These are phyloP conservation scores for Dactylonectria macrodidyma DNA, from an alignment of 2,329 filamentous ascomycete genomes.

Conservation along the genomic window DNA sequence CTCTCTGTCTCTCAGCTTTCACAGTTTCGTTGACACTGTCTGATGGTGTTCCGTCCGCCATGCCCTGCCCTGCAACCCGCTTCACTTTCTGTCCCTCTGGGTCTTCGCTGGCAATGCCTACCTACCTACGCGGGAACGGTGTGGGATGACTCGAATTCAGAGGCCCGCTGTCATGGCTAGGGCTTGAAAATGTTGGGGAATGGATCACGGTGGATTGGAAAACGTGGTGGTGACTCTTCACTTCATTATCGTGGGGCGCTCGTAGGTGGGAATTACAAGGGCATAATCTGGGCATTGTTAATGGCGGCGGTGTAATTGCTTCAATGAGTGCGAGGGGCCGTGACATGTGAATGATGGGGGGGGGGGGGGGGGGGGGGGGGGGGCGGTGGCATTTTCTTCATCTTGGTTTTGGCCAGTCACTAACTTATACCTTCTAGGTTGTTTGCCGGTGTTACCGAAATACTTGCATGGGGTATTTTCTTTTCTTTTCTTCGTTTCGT, in stretches of 20 bases:
- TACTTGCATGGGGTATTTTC: not conserved
- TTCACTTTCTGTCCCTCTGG: constrained; percentile 19
- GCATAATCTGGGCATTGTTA: too few species aligned
- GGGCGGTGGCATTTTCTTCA: not conserved
- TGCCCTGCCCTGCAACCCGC: constrained; percentile 8
- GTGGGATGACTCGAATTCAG: constrained; percentile 18
- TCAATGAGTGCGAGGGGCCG: not conserved
- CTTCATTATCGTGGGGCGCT: too few species aligned
- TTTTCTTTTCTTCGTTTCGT: too few species aligned
- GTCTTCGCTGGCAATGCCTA: not conserved
- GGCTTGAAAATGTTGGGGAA: too few species aligned
- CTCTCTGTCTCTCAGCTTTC: too few species aligned
- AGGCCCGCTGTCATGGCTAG: constrained; percentile 13
- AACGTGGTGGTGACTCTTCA: too few species aligned
- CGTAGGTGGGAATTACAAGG: too few species aligned
- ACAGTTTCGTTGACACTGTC: too few species aligned
- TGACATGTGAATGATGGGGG: not conserved
- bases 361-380: not conserved
- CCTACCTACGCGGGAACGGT: constrained; percentile 6
- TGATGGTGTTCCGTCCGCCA: not conserved
- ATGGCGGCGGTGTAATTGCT: not conserved
- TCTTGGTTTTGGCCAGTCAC: not conserved
- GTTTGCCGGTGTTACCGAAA: not conserved
- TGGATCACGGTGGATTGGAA: too few species aligned
- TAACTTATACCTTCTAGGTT: too few species aligned